Evolutionary conservation across 805 yeast genomes (phyloP).

Genomic region (Monosporozyma aerobia): DNA sequence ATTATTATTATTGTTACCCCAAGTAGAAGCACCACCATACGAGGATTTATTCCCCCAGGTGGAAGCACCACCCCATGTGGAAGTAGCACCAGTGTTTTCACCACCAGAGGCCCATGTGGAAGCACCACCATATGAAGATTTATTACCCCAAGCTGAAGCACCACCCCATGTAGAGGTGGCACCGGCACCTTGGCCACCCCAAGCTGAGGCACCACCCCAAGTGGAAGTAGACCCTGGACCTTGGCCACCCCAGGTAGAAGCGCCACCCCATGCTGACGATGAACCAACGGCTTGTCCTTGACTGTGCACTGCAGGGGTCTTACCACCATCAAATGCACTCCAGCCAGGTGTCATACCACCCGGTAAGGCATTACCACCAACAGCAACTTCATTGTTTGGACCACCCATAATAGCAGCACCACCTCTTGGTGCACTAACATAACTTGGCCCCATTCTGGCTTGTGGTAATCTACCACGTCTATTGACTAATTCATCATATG

Average conservation of each 20-base stretch:
- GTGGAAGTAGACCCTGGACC: slow-evolving; percentile 34
- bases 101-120: slow-evolving; percentile 38
- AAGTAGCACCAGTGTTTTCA: slow-evolving; percentile 36
- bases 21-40: slow-evolving; percentile 35
- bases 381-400: slow-evolving; percentile 23
- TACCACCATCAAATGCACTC: slow-evolving; percentile 45
- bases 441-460: slow-evolving; percentile 29
- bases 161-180: slow-evolving; percentile 34
- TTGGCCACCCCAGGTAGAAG: slow-evolving; percentile 39
- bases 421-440: slow-evolving; percentile 26
- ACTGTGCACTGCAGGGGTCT: slow-evolving; percentile 31
- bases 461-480: slow-evolving; percentile 34
- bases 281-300: slow-evolving; percentile 27
- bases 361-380: slow-evolving; percentile 29
- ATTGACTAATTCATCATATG: slow-evolving; percentile 72
- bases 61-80: slow-evolving; percentile 38
- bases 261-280: slow-evolving; percentile 37
- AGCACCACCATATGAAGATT: slow-evolving; percentile 39
- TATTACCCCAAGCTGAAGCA: slow-evolving; percentile 31
- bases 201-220: slow-evolving; percentile 38
- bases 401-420: slow-evolving; percentile 23
- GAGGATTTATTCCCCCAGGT: slow-evolving; percentile 33
- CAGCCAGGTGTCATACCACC: slow-evolving; percentile 46
- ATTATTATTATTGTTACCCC: slow-evolving; percentile 21
- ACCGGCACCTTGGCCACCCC: slow-evolving; percentile 34